Conservation (phyloP, 164 flowering plant genomes). For the Dillenia turbinata region DNA sequence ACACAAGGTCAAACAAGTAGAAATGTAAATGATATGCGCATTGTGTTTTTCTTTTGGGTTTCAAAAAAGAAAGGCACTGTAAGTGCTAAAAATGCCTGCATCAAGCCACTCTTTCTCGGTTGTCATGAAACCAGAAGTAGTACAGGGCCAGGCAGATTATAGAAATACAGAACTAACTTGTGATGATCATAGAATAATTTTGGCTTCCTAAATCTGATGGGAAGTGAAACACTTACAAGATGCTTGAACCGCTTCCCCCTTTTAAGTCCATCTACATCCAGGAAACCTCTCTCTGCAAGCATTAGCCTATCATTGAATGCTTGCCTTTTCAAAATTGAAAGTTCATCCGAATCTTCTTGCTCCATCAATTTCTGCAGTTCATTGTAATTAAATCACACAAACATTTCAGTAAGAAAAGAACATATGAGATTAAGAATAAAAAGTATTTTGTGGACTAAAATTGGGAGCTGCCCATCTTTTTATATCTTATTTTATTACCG, state of each 20-base stretch:
- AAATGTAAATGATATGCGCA: no score
- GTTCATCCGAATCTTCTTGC: conserved; percentile 21
- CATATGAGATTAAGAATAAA: not conserved
- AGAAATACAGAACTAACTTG: not conserved
- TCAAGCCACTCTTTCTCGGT: no score
- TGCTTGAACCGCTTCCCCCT: conserved; percentile 90
- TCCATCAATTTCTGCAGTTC: conserved; percentile 46
- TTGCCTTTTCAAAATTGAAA: conserved; percentile 39
- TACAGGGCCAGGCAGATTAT: no score
- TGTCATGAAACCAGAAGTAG: no score
- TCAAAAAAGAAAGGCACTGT: no score
- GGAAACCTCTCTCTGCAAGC: conserved; percentile 90
- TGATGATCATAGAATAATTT: not conserved
- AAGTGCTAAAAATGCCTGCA: no score
- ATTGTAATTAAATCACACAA: not conserved
- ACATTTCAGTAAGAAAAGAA: not conserved
- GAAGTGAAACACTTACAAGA: conserved; percentile 47
- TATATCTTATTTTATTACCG: not conserved
- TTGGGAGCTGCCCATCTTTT: not conserved
- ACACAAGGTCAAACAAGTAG: not conserved
- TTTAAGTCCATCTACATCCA: conserved; percentile 70
- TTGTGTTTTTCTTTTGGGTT: no score
- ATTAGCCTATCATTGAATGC: conserved; percentile 78
- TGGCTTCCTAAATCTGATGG: not conserved
- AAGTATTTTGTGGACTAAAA: no score